Evolutionary conservation across 148 eudicot genomes (phyloP).

Genomic region (Camellia granthamiana): DNA sequence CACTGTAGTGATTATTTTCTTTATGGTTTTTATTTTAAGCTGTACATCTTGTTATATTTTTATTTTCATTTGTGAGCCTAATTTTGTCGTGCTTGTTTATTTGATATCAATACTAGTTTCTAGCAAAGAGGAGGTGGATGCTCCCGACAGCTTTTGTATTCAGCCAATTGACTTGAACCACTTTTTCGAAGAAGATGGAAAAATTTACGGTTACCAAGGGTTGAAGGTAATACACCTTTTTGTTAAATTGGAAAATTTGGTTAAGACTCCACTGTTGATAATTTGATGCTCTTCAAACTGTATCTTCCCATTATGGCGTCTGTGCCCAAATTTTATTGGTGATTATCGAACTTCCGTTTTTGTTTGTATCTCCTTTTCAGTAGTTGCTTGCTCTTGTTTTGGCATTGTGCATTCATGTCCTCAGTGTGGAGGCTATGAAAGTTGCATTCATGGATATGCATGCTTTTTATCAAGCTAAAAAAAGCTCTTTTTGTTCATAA

Average conservation of each 20-base stretch:
- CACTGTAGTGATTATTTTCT: background rate
- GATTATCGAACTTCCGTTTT: background rate
- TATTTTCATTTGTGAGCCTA: slow-evolving; percentile 9
- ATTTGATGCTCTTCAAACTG: background rate
- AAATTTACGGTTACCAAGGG: slow-evolving; percentile 84
- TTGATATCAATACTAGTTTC: slow-evolving; percentile 44
- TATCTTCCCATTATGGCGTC: background rate
- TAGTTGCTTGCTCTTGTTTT: background rate
- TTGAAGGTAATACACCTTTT: slow-evolving; percentile 57
- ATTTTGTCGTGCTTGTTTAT: background rate
- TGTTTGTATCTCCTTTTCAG: background rate
- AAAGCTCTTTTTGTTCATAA: background rate
- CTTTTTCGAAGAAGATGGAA: slow-evolving; percentile 84
- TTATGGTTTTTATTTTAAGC: background rate
- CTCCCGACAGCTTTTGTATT: slow-evolving; percentile 48
- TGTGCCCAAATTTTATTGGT: background rate
- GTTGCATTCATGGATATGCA: background rate
- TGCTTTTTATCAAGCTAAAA: background rate
- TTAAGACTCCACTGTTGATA: background rate
- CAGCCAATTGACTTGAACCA: slow-evolving; percentile 69
- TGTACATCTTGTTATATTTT: background rate
- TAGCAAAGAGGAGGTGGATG: slow-evolving; percentile 72
- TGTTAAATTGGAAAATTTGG: background rate
- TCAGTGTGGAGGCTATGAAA: background rate
- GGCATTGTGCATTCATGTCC: background rate